Evolutionary conservation across 345 rosid species (phyloP).

Genomic region (Hypericum perforatum): DNA sequence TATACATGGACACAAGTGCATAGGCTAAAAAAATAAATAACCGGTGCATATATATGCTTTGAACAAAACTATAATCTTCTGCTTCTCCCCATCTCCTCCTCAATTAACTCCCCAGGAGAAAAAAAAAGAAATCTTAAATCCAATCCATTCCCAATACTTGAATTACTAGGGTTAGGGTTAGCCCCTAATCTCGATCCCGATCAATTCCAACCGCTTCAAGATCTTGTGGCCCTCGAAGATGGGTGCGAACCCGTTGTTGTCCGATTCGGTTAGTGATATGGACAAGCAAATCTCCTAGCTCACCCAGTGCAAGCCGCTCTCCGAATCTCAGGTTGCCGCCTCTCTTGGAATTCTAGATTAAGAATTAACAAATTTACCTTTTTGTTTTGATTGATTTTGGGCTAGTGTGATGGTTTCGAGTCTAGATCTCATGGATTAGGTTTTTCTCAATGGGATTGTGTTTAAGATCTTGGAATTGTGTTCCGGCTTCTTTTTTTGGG

Average conservation of each 20-base stretch:
- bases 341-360: background rate
- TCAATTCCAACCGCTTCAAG: constrained; percentile 11
- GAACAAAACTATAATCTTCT: too few species aligned
- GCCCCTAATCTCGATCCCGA: constrained; percentile 39
- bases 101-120: constrained; percentile 19
- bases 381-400: background rate
- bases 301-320: constrained; percentile 87
- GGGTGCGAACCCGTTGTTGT: constrained; percentile 61
- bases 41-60: too few species aligned
- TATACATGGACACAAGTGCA: too few species aligned
- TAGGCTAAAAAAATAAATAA: too few species aligned
- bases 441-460: too few species aligned
- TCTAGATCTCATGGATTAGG: background rate
- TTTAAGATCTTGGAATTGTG: too few species aligned
- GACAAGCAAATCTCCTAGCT: constrained; percentile 85
- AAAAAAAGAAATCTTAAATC: constrained; percentile 18
- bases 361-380: too few species aligned
- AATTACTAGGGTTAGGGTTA: constrained; percentile 41
- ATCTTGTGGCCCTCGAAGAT: constrained; percentile 19
- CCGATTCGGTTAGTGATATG: constrained; percentile 50
- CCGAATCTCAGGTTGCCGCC: constrained; percentile 56
- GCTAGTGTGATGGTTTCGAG: background rate
- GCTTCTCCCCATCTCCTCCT: constrained; percentile 12
- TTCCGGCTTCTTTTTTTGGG: too few species aligned
- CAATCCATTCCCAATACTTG: background rate